These are phyloP conservation scores for Litchi chinensis DNA, from an alignment of 345 rosid genomes.

Conservation along the genomic window DNA sequence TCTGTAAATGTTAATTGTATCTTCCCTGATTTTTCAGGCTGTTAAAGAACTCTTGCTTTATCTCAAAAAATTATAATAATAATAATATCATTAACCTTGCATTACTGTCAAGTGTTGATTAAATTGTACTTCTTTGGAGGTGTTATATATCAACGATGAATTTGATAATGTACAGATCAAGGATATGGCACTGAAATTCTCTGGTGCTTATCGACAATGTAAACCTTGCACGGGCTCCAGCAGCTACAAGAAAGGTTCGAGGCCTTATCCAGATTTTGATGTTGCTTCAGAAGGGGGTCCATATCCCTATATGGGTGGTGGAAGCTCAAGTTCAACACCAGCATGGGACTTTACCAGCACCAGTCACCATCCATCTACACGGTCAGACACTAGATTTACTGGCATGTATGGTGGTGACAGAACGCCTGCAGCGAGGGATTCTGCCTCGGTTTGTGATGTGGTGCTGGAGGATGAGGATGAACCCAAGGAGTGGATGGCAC, in stretches of 20 bases:
- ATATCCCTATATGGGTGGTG: slow-evolving; percentile 66
- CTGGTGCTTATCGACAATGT: slow-evolving; percentile 83
- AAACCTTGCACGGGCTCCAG: slow-evolving; percentile 84
- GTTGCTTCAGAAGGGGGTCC: slow-evolving; percentile 79
- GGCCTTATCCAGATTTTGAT: slow-evolving; percentile 71
- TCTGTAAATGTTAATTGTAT: no score
- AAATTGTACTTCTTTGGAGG: no score
- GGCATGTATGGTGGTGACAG: slow-evolving; percentile 48
- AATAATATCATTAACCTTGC: no score
- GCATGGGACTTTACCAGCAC: slow-evolving; percentile 86
- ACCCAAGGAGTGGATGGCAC: slow-evolving; percentile 99
- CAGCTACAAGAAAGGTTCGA: slow-evolving; percentile 62
- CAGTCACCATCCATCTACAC: slow-evolving; percentile 38
- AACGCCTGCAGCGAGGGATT: slow-evolving; percentile 40
- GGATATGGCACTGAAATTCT: slow-evolving; percentile 87
- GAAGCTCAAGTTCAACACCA: slow-evolving; percentile 85
- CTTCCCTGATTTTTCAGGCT: no score
- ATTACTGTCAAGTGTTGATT: no score
- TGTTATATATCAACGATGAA: background rate
- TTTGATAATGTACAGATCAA: slow-evolving; percentile 63
- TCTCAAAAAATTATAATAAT: no score
- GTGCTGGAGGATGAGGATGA: slow-evolving; percentile 78
- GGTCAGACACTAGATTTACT: slow-evolving; percentile 55
- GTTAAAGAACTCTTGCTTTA: no score
- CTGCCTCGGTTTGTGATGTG: slow-evolving; percentile 68